Percentiles rank a stretch among this genome's conserved stretches.
Conservation (phyloP, 1,139 yeast species). For the Saccharomyces hybrid region DNA sequence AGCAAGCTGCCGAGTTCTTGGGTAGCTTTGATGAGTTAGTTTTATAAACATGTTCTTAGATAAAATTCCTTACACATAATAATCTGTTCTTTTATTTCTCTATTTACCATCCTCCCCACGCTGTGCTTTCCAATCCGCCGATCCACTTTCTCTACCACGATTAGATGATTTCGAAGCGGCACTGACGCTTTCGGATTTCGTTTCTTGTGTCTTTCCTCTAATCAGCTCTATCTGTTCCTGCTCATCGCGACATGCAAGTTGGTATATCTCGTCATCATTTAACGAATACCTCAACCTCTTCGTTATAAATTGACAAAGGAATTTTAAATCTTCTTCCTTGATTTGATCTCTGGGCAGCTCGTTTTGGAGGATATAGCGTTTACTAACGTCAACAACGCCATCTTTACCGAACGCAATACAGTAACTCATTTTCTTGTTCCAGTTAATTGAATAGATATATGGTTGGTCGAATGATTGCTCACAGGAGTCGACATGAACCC, state of each 20-base stretch:
- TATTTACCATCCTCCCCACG: constrained; percentile 69
- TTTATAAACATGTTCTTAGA: constrained; percentile 7
- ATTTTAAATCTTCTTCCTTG: constrained; percentile 37
- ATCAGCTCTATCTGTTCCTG: constrained; percentile 36
- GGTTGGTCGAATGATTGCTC: constrained; percentile 85
- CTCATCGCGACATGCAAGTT: constrained; percentile 35
- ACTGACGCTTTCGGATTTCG: constrained; percentile 5
- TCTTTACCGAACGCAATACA: constrained; percentile 59
- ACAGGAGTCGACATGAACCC: constrained; percentile 90
- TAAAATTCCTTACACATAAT: neutral
- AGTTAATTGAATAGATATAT: constrained; percentile 62
- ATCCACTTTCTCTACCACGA: constrained; percentile 66
- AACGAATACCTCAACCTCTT: constrained; percentile 32
- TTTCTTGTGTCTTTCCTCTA: constrained; percentile 4
- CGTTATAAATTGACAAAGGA: constrained; percentile 38
- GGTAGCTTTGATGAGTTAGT: constrained; percentile 41
- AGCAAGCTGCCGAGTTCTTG: constrained; percentile 54
- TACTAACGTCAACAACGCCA: constrained; percentile 63
- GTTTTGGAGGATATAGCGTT: constrained; percentile 53
- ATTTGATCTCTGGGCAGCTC: constrained; percentile 46
- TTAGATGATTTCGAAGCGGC: constrained; percentile 7
- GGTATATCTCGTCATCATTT: constrained; percentile 32
- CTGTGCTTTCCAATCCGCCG: constrained; percentile 59
- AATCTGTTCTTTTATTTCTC: constrained; percentile 1
- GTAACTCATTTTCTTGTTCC: constrained; percentile 94